phyloP scores from a whole-genome alignment of 148 eudicot genomes.

The Amaranthus palmeri region DNA sequence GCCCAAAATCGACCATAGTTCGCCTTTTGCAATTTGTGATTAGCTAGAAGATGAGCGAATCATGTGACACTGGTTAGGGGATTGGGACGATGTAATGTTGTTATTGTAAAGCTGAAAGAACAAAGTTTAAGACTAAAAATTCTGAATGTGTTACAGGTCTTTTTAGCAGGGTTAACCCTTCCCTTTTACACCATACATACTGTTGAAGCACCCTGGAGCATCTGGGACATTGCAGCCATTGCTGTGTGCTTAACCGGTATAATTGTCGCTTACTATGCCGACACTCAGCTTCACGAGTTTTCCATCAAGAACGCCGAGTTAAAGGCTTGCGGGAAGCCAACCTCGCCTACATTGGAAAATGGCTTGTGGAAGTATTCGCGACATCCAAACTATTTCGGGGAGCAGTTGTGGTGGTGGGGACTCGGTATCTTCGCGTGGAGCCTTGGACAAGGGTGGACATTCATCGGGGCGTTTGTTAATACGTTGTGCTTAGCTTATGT shows the following conservation, averaged over 20 bases:
- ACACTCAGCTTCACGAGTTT: slow-evolving; percentile 71
- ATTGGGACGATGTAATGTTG: no score
- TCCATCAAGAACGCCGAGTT: slow-evolving; percentile 43
- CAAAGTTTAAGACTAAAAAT: no score
- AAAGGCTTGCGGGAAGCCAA: slow-evolving; percentile 44
- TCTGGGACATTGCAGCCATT: slow-evolving; percentile 63
- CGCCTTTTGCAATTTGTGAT: no score
- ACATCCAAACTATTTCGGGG: slow-evolving; percentile 93
- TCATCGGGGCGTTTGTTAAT: slow-evolving; percentile 62
- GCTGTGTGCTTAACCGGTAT: slow-evolving; percentile 56
- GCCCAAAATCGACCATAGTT: no score
- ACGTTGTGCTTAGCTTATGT: slow-evolving; percentile 75
- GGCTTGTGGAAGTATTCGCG: slow-evolving; percentile 87
- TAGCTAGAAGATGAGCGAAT: no score
- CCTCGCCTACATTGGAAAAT: slow-evolving; percentile 47
- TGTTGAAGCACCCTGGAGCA: slow-evolving; percentile 42
- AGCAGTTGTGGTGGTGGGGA: slow-evolving; percentile 99
- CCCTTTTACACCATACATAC: slow-evolving; percentile 72
- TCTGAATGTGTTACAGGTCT: slow-evolving; percentile 38
- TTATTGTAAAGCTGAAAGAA: no score
- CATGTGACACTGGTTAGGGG: no score
- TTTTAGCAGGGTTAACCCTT: slow-evolving; percentile 61
- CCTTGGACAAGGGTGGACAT: slow-evolving; percentile 56
- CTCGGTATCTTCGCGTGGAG: slow-evolving; percentile 69
- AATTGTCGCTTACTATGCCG: slow-evolving; percentile 57